A percentile compares a stretch with the other conserved stretches of the same genome.
Evolutionary conservation across 495 filamentous ascomycete species (phyloP).

Genomic region (Penicillium malachiteum): DNA sequence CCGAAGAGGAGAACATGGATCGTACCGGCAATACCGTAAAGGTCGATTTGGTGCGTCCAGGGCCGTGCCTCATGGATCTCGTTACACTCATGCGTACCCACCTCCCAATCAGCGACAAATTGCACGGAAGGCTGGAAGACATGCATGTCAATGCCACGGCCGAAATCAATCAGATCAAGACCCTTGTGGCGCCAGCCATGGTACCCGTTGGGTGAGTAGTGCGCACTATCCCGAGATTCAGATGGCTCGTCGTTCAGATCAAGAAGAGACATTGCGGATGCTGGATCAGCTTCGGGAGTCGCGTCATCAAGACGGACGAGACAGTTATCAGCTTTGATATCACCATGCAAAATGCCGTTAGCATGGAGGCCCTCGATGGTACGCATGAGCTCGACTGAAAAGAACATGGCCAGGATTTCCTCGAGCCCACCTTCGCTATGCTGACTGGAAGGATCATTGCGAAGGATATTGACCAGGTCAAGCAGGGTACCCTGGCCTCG

Average conservation of each 20-base stretch:
- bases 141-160: slow-evolving; percentile 89
- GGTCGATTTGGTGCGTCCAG: slow-evolving; percentile 96
- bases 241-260: slow-evolving; percentile 46
- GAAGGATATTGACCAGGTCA: slow-evolving; percentile 85
- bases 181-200: slow-evolving; percentile 82
- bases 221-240: slow-evolving; percentile 36
- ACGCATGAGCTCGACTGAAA: slow-evolving; percentile 85
- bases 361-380: slow-evolving; percentile 85
- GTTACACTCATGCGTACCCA: slow-evolving; percentile 76
- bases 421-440: slow-evolving; percentile 68
- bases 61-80: slow-evolving; percentile 90
- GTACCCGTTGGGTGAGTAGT: slow-evolving; percentile 68
- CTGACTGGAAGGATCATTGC: slow-evolving; percentile 54
- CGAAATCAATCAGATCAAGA: slow-evolving; percentile 88
- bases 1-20: slow-evolving; percentile 88
- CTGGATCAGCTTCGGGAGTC: slow-evolving; percentile 21
- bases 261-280: slow-evolving; percentile 28
- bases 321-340: slow-evolving; percentile 94
- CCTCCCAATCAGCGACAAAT: slow-evolving; percentile 95
- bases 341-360: slow-evolving; percentile 81
- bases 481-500: slow-evolving; percentile 88
- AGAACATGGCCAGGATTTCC: slow-evolving; percentile 89
- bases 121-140: slow-evolving; percentile 73
- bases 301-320: slow-evolving; percentile 73
- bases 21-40: slow-evolving; percentile 85